phyloP scores from a whole-genome alignment of 1,139 yeast species.

The Kodamaea derodonti region DNA sequence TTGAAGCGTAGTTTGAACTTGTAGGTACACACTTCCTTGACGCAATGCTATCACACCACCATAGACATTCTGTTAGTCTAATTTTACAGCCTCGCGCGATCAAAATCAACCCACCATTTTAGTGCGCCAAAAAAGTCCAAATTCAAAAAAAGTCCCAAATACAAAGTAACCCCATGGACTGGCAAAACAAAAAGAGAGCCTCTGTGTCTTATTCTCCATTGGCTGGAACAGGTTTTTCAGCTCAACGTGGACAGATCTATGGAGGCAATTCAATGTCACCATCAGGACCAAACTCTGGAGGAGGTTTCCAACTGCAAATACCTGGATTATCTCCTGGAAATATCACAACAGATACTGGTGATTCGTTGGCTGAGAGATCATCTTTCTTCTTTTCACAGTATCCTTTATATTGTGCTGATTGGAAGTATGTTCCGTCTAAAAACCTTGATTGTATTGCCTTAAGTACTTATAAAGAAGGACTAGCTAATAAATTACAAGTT shows the following conservation, averaged over 20 bases:
- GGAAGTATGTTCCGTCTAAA: constrained; percentile 45
- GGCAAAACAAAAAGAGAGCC: constrained; percentile 7
- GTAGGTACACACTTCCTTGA: no score
- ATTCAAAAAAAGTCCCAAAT: no score
- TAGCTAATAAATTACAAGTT: constrained; percentile 51
- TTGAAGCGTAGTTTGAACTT: no score
- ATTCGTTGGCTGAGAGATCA: constrained; percentile 25
- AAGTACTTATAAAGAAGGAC: constrained; percentile 69
- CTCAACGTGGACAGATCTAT: constrained; percentile 8
- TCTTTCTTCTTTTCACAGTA: constrained; percentile 57
- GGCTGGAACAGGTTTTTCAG: constrained; percentile 5
- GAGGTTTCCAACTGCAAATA: neutral
- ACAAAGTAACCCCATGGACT: no score
- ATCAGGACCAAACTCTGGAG: neutral
- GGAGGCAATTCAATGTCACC: neutral
- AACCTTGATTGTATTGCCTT: constrained; percentile 56
- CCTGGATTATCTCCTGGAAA: constrained; percentile 1
- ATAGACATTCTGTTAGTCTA: no score
- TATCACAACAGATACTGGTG: constrained; percentile 2
- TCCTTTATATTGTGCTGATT: constrained; percentile 67
- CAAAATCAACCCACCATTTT: no score
- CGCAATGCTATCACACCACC: no score
- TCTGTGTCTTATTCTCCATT: constrained; percentile 8
- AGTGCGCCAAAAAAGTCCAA: no score
- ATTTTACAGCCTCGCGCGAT: no score